Evolutionary conservation across 805 yeast species (phyloP).

Genomic region (Wickerhamomyces xylosicus): DNA sequence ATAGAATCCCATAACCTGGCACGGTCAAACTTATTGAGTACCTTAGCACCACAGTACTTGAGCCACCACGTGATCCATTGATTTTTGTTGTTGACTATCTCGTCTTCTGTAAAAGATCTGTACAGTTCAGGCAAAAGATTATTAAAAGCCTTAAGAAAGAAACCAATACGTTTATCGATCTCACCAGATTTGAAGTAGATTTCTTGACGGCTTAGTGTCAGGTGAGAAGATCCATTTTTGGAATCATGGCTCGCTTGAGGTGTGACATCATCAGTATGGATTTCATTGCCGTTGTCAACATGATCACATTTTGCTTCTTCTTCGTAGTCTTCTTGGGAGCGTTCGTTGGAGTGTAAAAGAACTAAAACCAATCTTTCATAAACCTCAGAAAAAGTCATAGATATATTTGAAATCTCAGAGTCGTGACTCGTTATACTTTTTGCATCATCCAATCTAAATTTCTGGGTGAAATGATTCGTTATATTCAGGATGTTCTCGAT

Average conservation of each 20-base stretch:
- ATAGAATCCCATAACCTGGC: conserved; percentile 87
- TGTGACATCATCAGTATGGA: neutral
- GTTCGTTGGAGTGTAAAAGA: conserved; percentile 41
- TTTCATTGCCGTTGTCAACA: neutral
- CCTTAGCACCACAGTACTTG: conserved; percentile 81
- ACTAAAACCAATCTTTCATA: conserved; percentile 72
- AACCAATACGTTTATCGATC: conserved; percentile 54
- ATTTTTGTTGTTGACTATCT: conserved; percentile 59
- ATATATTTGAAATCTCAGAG: conserved; percentile 10
- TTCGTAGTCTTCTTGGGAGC: neutral
- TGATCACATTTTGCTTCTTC: neutral
- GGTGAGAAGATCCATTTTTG: neutral
- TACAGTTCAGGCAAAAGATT: conserved; percentile 66
- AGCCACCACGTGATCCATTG: conserved; percentile 96
- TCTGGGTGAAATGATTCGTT: neutral
- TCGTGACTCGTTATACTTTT: conserved; percentile 12
- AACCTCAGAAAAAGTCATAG: conserved; percentile 50
- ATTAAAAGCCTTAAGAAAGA: conserved; percentile 55
- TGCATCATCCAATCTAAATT: conserved; percentile 17
- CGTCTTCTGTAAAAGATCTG: conserved; percentile 71
- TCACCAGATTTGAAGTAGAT: conserved; percentile 44
- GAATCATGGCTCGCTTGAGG: neutral
- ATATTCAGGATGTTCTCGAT: neutral
- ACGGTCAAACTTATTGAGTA: conserved; percentile 70
- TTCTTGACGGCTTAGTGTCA: conserved; percentile 16